Evolutionary conservation across 202 grass and related monocot genomes (phyloP), one percentile per base, ranked within the genome.

Genomic region (Digitaria exilis): DNA sequence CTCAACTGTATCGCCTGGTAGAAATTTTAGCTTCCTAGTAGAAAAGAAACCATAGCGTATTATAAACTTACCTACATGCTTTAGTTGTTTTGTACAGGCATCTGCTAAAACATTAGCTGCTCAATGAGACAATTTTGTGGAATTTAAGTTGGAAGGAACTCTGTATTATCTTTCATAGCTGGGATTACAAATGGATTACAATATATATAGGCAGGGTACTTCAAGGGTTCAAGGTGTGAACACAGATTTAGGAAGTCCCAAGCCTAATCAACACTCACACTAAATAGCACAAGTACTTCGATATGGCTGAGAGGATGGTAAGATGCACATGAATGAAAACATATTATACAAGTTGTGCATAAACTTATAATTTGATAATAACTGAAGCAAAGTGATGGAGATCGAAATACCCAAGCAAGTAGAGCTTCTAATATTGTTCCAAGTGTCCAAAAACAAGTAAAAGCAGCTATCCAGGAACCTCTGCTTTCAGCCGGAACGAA

Each of bases 401-500:
- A 3, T 21, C 5, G 51, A 59, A 55, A 51, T 96, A 96, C 90
- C 88, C 90, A 96, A 46, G 90, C 90, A 80, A 96, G 78, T 25
- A 87, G 82, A 83, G 84, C 88, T 82, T 93, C 84, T 44, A 91
- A 76, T 51, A 96, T 87, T 39, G 88, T 93, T 82, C 88, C 93
- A 35, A 91, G 2, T 52, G 78, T 91, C 93, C 93, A 93, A 45
- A 71, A 91, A 49, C 69, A 87, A 17, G 67, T 6, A 45, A 93
- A 93, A 73, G 70, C 42, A 75, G 80, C 75, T 59, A 93, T 89
- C 93, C 88, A 93, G 60, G 80, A 69, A 65, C 93, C 93, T 66
- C 93, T 86, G 29, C 73, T 93, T 68, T 89, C 76, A 83, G 81
- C 69, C 72, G 90, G 93, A 81, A 96, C 82, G 24, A 96, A 96